phyloP scores from a whole-genome alignment of 208 protist species.

The Acanthamoeba divionensis region DNA sequence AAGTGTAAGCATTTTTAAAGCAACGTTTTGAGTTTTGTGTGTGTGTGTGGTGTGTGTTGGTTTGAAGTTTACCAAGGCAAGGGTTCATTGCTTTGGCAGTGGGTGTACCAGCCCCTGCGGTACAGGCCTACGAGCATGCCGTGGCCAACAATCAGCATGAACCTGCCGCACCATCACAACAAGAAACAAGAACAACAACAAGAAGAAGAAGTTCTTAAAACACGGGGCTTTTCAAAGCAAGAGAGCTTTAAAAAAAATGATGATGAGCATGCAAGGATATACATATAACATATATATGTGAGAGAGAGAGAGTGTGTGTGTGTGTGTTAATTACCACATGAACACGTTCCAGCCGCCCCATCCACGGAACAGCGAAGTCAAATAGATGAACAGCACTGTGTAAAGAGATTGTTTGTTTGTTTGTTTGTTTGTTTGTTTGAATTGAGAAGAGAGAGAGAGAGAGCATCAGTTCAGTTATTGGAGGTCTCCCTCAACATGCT shows the following conservation, averaged over 20 bases:
- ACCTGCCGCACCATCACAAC: background rate
- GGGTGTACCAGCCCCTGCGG: constrained; percentile 11
- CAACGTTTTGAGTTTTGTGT: too few species aligned
- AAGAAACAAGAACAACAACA: background rate
- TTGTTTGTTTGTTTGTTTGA: too few species aligned
- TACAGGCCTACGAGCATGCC: constrained; percentile 36
- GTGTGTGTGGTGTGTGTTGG: too few species aligned
- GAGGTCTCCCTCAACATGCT: too few species aligned
- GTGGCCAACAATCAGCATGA: constrained; percentile 18
- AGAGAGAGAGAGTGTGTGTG: background rate
- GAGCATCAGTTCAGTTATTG: background rate
- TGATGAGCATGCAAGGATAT: too few species aligned
- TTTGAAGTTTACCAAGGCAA: constrained; percentile 13
- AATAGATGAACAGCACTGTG: background rate
- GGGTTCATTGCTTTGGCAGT: background rate
- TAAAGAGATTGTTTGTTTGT: too few species aligned
- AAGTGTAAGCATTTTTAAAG: too few species aligned
- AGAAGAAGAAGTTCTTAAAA: background rate
- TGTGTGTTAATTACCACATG: background rate
- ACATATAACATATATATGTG: too few species aligned
- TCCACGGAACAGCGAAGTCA: background rate
- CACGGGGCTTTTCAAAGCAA: background rate
- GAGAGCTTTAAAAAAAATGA: background rate
- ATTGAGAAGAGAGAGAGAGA: background rate
- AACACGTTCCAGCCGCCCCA: constrained; percentile 40